Evolutionary conservation across 768 basidiomycete species (phyloP), one percentile per base, ranked within the genome.

Genomic region (Pluteus cervinus): DNA sequence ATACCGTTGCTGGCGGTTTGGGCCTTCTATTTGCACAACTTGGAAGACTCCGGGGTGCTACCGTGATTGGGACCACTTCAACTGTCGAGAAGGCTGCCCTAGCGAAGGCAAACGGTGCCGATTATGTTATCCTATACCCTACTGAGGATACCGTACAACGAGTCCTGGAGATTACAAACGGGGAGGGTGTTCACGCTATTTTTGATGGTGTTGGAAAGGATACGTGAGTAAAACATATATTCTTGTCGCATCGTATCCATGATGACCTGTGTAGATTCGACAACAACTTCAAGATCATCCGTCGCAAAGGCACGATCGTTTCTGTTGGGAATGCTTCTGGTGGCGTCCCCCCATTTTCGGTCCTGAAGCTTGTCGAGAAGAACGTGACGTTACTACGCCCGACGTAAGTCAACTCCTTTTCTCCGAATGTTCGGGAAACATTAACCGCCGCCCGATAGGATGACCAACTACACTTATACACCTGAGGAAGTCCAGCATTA

Each of bases 201-300:
- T 94, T 84, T 51, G 94, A 99, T 51, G 94, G 94, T 20, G 90
- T 99, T n/a, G 94, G 94, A 2, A 93, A 87, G 65, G 86, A 90
- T 56, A 97, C 92, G 75, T 93, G 61, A 41, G 85, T 68, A 40
- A 7, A 14, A 40, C 4, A 8, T 15, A n/a, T 25, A 14, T 15
- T 24, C 11, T 7, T 20, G 22, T 16, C 39, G 8, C 24, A 40
- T 29, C 32, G 11, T 35, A 24, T n/a, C 15, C n/a, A 21, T 22
- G 12, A 25, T 34, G 10, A 18, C 26, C 15, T 4, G 28, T 21
- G 11, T 35, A 86, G 84, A 4, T 86, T 84, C 54, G 84, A 88
- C 43, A 70, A 72, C 43, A 70, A 93, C 64, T 87, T 94, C 62
- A 74, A 81, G 56, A 66, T 91, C 58, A 68, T 87, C 48, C 76